Percentiles rank a stretch among this genome's conserved stretches.
These are phyloP conservation scores for Flagelloscypha sp. DNA, from an alignment of 768 basidiomycete species.

Conservation along the genomic window DNA sequence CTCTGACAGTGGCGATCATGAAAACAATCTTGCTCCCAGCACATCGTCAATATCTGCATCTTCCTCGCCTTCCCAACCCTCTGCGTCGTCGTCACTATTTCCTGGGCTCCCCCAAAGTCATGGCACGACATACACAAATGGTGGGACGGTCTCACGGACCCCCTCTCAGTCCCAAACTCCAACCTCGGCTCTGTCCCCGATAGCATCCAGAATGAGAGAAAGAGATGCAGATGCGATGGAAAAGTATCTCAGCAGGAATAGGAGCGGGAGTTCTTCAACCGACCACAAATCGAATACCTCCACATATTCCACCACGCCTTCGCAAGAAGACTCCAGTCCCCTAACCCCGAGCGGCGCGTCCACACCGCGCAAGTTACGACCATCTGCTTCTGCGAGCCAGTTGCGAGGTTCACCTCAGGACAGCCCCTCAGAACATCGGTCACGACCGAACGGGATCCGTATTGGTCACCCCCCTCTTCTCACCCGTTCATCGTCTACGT, in stretches of 20 bases:
- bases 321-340: slow-evolving; percentile 50
- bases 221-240: slow-evolving; percentile 84
- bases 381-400: slow-evolving; percentile 74
- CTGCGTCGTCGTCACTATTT: slow-evolving; percentile 35
- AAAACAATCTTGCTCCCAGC: slow-evolving; percentile 33
- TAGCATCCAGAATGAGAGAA: slow-evolving; percentile 74
- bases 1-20: slow-evolving; percentile 64
- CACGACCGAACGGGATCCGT: slow-evolving; percentile 46
- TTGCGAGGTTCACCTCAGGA: slow-evolving; percentile 45
- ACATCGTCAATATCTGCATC: slow-evolving; percentile 47
- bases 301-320: slow-evolving; percentile 42
- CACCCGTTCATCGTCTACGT: slow-evolving; percentile 50
- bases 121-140: slow-evolving; percentile 21
- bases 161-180: slow-evolving; percentile 23
- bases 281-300: slow-evolving; percentile 62
- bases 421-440: slow-evolving; percentile 20
- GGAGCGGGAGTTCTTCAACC: slow-evolving; percentile 75
- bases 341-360: slow-evolving; percentile 42
- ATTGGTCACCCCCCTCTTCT: slow-evolving; percentile 49
- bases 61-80: slow-evolving; percentile 55
- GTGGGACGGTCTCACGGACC: too few relatives aligned
- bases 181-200: slow-evolving; percentile 59
- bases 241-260: slow-evolving; percentile 73
- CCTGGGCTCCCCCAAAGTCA: slow-evolving; percentile 22
- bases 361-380: slow-evolving; percentile 56